Conservation (phyloP, 306 rosid genomes). For the Malus asiatica region DNA sequence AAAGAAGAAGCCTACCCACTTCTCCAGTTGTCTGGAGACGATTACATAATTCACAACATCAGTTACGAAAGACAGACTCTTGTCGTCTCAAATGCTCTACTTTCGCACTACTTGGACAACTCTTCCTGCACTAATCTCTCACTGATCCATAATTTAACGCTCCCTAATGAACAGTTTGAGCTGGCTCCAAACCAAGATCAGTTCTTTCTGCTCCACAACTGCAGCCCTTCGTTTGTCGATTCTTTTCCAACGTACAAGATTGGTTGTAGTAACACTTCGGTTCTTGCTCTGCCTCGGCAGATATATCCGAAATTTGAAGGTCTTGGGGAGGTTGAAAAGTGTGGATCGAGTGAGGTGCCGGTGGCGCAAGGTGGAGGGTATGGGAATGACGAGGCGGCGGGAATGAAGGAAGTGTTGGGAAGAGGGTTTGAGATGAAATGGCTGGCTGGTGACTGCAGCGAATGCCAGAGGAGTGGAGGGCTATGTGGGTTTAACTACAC, state of each 20-base stretch:
- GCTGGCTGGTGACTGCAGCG: conserved; percentile 26
- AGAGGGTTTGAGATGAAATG: conserved; percentile 48
- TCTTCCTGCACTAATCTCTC: background rate
- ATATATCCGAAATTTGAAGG: background rate
- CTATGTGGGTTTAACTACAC: conserved; percentile 32
- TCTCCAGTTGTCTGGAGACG: conserved; percentile 17
- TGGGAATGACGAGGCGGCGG: background rate
- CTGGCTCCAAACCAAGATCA: conserved; percentile 2
- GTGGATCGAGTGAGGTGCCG: conserved; percentile 7
- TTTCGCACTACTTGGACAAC: background rate
- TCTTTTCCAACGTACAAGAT: background rate
- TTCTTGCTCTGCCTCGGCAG: conserved; percentile 26
- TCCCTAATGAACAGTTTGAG: background rate
- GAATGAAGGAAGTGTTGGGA: conserved; percentile 16
- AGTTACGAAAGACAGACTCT: conserved; percentile 6
- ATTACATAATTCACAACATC: conserved; percentile 23
- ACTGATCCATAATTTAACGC: conserved; percentile 1
- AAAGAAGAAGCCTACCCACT: conserved; percentile 3
- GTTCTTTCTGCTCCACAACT: conserved; percentile 19
- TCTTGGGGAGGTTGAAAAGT: background rate
- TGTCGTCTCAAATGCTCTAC: conserved; percentile 28
- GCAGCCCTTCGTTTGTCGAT: conserved; percentile 4
- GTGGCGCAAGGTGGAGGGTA: background rate
- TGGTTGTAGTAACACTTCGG: conserved; percentile 21
- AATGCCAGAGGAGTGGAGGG: conserved; percentile 28